A percentile compares a stretch with the other conserved stretches of the same genome.
These are phyloP conservation scores for Chaetomium olivaceum DNA, from an alignment of 2,329 filamentous ascomycete species.

Conservation along the genomic window DNA sequence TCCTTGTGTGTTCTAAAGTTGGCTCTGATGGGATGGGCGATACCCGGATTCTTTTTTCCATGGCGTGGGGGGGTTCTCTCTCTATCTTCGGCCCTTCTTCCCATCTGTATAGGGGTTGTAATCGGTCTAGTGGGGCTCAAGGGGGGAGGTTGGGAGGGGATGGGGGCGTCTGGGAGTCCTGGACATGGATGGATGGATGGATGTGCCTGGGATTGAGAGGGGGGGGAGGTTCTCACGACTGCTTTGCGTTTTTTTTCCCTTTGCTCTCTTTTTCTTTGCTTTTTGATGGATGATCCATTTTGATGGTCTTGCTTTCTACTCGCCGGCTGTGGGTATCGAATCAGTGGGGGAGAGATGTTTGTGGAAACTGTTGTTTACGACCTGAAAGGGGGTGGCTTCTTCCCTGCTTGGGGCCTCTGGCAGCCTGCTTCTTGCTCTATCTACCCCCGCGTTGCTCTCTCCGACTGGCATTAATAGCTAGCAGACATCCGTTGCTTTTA, in stretches of 20 bases:
- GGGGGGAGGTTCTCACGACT: background rate
- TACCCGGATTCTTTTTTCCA: constrained; percentile 1
- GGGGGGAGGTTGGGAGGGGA: background rate
- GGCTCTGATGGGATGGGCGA: background rate
- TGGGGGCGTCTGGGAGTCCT: background rate
- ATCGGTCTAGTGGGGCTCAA: background rate
- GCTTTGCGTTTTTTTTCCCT: background rate
- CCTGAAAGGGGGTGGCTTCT: background rate
- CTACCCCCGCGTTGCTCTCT: background rate
- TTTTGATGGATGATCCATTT: background rate
- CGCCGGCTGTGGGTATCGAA: background rate
- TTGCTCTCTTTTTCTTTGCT: background rate
- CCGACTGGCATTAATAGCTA: background rate
- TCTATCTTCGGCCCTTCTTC: background rate
- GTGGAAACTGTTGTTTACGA: background rate
- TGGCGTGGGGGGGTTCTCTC: background rate
- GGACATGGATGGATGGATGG: background rate
- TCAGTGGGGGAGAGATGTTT: background rate
- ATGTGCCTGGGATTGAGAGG: background rate
- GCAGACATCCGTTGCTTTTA: background rate
- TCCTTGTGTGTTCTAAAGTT: background rate
- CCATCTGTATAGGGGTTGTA: background rate
- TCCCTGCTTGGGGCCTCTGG: background rate
- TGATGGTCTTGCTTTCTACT: background rate
- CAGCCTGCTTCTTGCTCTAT: background rate